A percentile compares a stretch with the other conserved stretches of the same genome.
Evolutionary conservation across 2,329 filamentous ascomycete species (phyloP).

Genomic region (Colletotrichum tofieldiae): DNA sequence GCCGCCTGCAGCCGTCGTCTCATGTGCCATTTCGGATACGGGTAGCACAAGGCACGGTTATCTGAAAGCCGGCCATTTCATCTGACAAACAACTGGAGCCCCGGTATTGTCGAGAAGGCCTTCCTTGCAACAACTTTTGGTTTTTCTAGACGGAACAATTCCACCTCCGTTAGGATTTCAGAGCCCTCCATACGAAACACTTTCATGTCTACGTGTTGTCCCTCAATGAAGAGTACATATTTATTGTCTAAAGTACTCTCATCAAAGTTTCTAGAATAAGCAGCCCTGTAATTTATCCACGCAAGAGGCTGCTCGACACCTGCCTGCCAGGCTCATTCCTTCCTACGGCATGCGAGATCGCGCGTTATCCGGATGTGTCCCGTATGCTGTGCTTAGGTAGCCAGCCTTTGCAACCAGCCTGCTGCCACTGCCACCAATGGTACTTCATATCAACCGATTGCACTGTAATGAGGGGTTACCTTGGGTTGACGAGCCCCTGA

Average conservation of each 20-base stretch:
- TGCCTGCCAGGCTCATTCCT: slow-evolving; percentile 11
- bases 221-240: not conserved
- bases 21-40: slow-evolving; percentile 4
- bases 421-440: slow-evolving; percentile 1
- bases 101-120: too few relatives aligned
- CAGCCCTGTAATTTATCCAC: not conserved
- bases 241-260: not conserved
- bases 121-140: not conserved
- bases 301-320: not conserved
- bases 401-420: not conserved
- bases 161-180: not conserved
- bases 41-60: slow-evolving; percentile 9
- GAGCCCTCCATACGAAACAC: not conserved
- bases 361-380: not conserved
- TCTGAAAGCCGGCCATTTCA: not conserved
- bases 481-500: slow-evolving; percentile 5
- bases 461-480: not conserved
- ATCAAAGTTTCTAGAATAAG: not conserved
- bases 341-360: slow-evolving; percentile 13
- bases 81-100: not conserved
- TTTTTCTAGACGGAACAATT: not conserved
- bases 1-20: slow-evolving; percentile 29
- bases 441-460: slow-evolving; percentile 11
- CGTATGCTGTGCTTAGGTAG: not conserved
- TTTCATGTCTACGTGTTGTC: not conserved